Evolutionary conservation across 305 asterid species (phyloP), one percentile per base, ranked within the genome.

Genomic region (Rubia peregrina): DNA sequence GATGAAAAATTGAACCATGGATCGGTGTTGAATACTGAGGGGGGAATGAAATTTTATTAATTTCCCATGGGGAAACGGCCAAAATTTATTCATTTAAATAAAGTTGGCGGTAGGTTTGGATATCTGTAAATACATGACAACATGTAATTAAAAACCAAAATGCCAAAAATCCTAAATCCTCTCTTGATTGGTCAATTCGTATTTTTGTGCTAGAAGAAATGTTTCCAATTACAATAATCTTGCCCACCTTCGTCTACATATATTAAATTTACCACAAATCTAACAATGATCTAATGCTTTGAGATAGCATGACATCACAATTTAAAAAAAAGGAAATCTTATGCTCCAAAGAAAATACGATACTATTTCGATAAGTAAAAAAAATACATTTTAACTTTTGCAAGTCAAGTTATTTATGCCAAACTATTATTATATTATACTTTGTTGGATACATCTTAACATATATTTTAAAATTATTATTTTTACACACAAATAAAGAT

Each of bases 151-250:
- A 57, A 22, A 57, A 24, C 26, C 26, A 24, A 24, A 24, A 24
- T 24, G 62, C 36, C 62, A 57, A 57, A 57, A 81, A 71, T 75
- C 79, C 82, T 62, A 77, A 76, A 77, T 84, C 77, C 76, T 78
- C 73, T 72, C 42, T 19, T 21, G 26, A 22, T 61, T 62, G 60
- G 51, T 41, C 44, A 51, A 14, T 30, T 84, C 78, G 91, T 77
- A 84, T 74, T 73, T 84, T 77, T 81, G 89, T 79, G 90, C 86
- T 68, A 81, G 81, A 80, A 74, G 83, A 83, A 71, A 75, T 79
- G 94, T 64, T 86, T 76, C 76, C 78, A 70, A 64, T 63, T 67
- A 21, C 69, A 68, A 57, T 42, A 22, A 49, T 41, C 11, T 63
- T 21, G 68, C 24, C 19, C 62, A 67, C 26, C 65, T 78, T 76